A percentile compares a stretch with the other conserved stretches of the same genome.
Evolutionary conservation across 495 filamentous ascomycete genomes (phyloP).

Genomic region (Xylaria cubensis): DNA sequence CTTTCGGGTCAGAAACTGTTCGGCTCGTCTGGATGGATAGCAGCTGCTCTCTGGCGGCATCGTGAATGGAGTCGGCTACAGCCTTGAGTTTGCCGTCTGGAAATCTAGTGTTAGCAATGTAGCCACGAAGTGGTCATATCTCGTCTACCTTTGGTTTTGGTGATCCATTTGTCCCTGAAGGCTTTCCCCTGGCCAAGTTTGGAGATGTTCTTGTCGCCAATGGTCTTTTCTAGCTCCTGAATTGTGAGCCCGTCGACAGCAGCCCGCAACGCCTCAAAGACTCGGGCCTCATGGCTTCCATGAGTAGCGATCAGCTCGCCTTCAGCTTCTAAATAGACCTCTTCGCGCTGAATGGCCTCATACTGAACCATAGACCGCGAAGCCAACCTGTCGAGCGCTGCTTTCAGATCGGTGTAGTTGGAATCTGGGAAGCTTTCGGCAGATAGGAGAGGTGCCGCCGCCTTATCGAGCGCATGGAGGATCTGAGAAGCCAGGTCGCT

Average conservation of each 20-base stretch:
- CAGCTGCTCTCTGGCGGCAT: conserved; percentile 78
- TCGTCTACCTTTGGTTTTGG: conserved; percentile 69
- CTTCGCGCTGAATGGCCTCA: conserved; percentile 79
- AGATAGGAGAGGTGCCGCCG: too few relatives aligned
- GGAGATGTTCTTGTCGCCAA: conserved; percentile 72
- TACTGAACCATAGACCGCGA: background rate
- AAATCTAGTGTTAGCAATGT: too few relatives aligned
- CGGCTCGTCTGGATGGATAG: conserved; percentile 70
- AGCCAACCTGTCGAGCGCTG: conserved; percentile 49
- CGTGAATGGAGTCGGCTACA: conserved; percentile 69
- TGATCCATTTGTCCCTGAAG: conserved; percentile 91
- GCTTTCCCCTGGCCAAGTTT: conserved; percentile 95
- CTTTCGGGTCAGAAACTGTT: conserved; percentile 72
- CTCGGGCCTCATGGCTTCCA: conserved; percentile 93
- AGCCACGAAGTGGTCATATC: too few relatives aligned
- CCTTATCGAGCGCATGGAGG: too few relatives aligned
- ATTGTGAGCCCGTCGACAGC: conserved; percentile 62
- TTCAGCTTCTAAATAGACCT: conserved; percentile 78
- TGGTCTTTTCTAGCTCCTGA: conserved; percentile 44
- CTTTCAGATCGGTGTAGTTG: conserved; percentile 33
- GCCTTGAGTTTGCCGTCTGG: conserved; percentile 29
- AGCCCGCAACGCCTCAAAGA: conserved; percentile 83
- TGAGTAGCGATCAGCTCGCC: conserved; percentile 77
- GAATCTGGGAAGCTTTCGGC: too few relatives aligned
- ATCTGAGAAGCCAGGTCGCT: too few relatives aligned